Evolutionary conservation across 2,329 filamentous ascomycete species (phyloP).

Genomic region (Aaosphaeria pasadenensis): DNA sequence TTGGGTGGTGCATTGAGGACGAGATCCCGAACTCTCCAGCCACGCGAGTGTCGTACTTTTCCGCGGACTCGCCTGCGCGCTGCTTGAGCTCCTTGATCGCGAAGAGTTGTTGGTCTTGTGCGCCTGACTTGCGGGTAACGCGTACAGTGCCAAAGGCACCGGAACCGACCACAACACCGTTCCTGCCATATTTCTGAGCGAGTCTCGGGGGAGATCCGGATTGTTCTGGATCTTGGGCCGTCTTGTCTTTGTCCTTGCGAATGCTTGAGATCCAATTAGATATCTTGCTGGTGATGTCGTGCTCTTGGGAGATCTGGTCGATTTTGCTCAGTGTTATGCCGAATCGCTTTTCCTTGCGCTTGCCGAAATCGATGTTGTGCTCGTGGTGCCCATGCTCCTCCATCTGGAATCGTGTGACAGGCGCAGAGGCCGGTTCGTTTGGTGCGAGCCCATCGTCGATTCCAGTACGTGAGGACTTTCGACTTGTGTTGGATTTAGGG

Average conservation of each 20-base stretch:
- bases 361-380: constrained; percentile 84
- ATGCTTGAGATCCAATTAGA: constrained; percentile 95
- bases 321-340: constrained; percentile 79
- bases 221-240: constrained; percentile 71
- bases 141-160: constrained; percentile 96
- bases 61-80: constrained; percentile 87
- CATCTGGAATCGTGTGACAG: constrained; percentile 53
- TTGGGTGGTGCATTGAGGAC: constrained; percentile 91
- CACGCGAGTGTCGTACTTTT: constrained; percentile 96
- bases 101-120: constrained; percentile 87
- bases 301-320: constrained; percentile 66
- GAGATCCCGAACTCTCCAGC: constrained; percentile 99
- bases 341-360: constrained; percentile 89
- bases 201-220: constrained; percentile 78
- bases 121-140: constrained; percentile 95
- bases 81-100: constrained; percentile 98
- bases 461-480: background rate
- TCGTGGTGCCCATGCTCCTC: constrained; percentile 70
- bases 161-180: constrained; percentile 91
- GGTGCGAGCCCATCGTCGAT: background rate
- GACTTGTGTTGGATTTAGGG: background rate
- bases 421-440: constrained; percentile 20
- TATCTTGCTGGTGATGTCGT: constrained; percentile 86
- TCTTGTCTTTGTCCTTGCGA: constrained; percentile 77
- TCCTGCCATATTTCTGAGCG: constrained; percentile 97